Conservation (phyloP, 495 filamentous ascomycete genomes). For the Pseudevernia furfuracea region DNA sequence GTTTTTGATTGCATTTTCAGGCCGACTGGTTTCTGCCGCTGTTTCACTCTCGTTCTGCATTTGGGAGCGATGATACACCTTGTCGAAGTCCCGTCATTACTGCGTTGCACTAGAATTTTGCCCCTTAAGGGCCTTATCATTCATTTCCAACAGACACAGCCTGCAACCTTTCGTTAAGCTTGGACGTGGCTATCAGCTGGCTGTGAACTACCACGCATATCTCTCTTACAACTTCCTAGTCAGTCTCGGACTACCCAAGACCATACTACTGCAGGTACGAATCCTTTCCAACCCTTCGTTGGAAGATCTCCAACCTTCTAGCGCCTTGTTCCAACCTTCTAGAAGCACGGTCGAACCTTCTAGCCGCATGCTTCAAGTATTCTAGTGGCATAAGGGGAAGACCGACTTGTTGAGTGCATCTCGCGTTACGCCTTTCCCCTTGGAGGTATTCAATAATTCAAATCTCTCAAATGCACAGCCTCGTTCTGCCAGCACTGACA, state of each 20-base stretch:
- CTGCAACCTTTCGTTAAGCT: background rate
- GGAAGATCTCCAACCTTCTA: background rate
- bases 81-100: background rate
- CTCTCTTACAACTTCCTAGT: background rate
- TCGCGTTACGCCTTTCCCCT: too few species aligned
- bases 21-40: slow-evolving; percentile 1
- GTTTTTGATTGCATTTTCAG: slow-evolving; percentile 6
- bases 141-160: background rate
- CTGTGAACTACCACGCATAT: background rate
- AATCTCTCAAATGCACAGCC: too few species aligned
- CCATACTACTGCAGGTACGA: background rate
- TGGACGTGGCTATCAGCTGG: background rate
- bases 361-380: background rate
- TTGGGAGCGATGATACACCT: slow-evolving; percentile 4
- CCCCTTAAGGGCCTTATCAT: background rate
- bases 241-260: background rate
- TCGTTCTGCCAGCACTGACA: background rate
- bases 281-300: background rate
- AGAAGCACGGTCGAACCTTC: background rate
- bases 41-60: background rate
- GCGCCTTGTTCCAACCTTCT: background rate
- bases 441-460: too few species aligned
- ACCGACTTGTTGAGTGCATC: too few species aligned
- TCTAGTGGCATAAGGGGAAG: background rate
- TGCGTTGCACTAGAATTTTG: background rate